These are phyloP conservation scores for Sclerotinia subarctica DNA, from an alignment of 2,329 filamentous ascomycete species.

Conservation along the genomic window DNA sequence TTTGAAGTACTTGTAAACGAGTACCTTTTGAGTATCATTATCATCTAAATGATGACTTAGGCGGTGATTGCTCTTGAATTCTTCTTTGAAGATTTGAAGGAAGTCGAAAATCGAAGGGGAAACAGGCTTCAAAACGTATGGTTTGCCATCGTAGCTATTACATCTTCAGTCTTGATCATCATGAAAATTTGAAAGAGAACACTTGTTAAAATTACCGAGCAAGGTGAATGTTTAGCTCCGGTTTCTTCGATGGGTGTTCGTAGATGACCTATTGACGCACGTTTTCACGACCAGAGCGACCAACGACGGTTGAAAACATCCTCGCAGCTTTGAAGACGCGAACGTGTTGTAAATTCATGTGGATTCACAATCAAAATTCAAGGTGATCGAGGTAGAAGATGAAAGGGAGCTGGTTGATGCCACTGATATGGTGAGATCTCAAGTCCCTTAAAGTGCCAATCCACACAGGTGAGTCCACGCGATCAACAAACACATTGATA, in stretches of 20 bases:
- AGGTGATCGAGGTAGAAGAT: no score
- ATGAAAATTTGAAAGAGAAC: no score
- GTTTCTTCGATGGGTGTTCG: neutral
- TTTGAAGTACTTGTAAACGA: constrained; percentile 10
- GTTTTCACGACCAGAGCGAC: neutral
- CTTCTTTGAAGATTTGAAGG: neutral
- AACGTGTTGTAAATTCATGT: no score
- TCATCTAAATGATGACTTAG: constrained; percentile 7
- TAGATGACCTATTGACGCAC: neutral
- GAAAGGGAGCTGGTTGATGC: no score
- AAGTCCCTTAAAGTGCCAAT: no score
- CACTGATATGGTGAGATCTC: no score
- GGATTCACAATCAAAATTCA: no score
- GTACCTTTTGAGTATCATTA: neutral
- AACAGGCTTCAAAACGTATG: neutral
- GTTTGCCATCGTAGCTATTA: no score
- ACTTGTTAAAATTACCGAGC: neutral
- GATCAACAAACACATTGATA: no score
- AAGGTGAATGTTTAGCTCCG: neutral
- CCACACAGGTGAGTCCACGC: no score
- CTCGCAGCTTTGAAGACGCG: neutral
- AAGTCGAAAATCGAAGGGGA: constrained; percentile 8
- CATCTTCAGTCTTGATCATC: no score
- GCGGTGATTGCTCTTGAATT: neutral
- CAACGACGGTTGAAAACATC: neutral